These are phyloP conservation scores for Aspergillus ibericus DNA, from an alignment of 2,329 filamentous ascomycete genomes.

Conservation along the genomic window DNA sequence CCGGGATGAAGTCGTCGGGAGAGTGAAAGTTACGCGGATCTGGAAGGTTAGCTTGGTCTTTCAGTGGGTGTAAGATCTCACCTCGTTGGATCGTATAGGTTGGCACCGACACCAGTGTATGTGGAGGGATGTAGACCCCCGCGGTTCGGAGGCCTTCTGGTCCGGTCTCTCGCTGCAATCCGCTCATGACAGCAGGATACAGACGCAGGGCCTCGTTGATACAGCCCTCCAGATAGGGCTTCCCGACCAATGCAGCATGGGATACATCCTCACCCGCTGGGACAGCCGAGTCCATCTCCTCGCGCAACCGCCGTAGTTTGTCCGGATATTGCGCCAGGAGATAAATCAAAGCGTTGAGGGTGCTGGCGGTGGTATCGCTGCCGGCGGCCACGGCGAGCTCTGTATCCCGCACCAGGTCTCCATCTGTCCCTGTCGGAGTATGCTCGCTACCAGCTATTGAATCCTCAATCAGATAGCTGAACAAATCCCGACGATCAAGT, in stretches of 20 bases:
- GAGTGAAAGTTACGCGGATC: conserved; percentile 8
- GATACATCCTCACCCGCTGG: neutral
- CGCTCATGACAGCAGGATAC: conserved; percentile 7
- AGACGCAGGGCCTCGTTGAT: conserved; percentile 9
- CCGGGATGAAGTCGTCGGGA: conserved; percentile 10
- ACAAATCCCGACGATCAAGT: conserved; percentile 1
- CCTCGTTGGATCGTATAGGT: conserved; percentile 12
- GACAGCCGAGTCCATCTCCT: conserved; percentile 5
- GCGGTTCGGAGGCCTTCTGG: conserved; percentile 5
- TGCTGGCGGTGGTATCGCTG: conserved; percentile 9
- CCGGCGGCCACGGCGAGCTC: conserved; percentile 10
- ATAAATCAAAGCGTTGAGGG: conserved; percentile 4
- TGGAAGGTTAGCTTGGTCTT: conserved; percentile 1
- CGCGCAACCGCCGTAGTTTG: conserved; percentile 2
- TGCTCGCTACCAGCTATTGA: neutral
- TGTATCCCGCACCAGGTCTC: conserved; percentile 8
- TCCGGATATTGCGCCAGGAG: conserved; percentile 9
- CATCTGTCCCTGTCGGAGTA: neutral
- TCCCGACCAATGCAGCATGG: conserved; percentile 1
- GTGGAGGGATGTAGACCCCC: conserved; percentile 9
- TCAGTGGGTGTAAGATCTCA: neutral
- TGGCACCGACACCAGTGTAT: conserved; percentile 9
- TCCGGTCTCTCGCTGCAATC: conserved; percentile 12
- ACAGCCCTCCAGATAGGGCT: conserved; percentile 11
- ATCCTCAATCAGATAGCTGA: conserved; percentile 13